Conservation (phyloP, 169 alveolate species). For the Plasmodium chabaudi region DNA sequence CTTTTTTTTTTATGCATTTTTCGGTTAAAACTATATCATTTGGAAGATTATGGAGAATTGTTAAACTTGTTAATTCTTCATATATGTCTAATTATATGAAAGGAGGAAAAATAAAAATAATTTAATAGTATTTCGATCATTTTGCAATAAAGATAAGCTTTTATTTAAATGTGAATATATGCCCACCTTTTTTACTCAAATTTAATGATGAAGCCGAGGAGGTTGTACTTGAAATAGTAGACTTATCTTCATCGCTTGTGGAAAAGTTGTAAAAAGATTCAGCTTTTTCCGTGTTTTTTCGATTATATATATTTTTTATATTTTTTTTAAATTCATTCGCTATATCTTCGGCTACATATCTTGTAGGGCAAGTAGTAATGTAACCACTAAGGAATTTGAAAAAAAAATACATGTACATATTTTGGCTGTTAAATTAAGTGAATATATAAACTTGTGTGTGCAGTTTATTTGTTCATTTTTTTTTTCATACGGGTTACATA, state of each 20-base stretch:
- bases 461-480: background rate
- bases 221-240: background rate
- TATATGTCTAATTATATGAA: background rate
- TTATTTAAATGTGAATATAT: background rate
- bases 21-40: conserved; percentile 30
- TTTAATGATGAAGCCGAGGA: background rate
- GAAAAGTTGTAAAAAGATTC: background rate
- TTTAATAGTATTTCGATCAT: background rate
- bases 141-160: background rate
- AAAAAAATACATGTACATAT: background rate
- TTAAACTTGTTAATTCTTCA: conserved; percentile 37
- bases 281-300: background rate
- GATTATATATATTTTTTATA: background rate
- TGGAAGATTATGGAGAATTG: conserved; percentile 23
- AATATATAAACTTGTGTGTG: background rate
- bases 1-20: conserved; percentile 2
- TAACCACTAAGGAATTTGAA: conserved; percentile 27
- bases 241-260: conserved; percentile 7
- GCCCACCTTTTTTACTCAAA: background rate
- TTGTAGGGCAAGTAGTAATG: conserved; percentile 36
- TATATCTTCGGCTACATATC: background rate
- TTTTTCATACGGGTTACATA: conserved; percentile 38
- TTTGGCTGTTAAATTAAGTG: background rate
- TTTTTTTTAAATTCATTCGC: background rate
- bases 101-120: background rate